Conservation (phyloP, 306 rosid species). For the Oxytropis ochrocephala region DNA sequence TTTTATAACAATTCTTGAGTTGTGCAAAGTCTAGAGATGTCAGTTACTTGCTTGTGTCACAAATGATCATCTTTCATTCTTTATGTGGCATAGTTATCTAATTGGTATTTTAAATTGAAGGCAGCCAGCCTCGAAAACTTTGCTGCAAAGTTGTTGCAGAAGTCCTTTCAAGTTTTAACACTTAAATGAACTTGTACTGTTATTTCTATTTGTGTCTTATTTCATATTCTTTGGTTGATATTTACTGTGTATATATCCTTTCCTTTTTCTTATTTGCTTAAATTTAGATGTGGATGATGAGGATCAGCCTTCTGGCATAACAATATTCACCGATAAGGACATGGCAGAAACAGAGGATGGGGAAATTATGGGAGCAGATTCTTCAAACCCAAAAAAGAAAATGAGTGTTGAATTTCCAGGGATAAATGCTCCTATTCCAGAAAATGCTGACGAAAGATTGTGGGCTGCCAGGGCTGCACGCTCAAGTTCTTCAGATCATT, state of each 20-base stretch:
- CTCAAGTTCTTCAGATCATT: constrained; percentile 29
- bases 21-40: neutral
- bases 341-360: constrained; percentile 82
- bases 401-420: constrained; percentile 82
- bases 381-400: constrained; percentile 39
- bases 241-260: neutral
- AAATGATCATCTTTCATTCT: neutral
- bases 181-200: neutral
- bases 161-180: neutral
- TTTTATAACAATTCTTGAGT: neutral
- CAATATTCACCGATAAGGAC: constrained; percentile 57
- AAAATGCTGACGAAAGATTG: constrained; percentile 62
- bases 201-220: neutral
- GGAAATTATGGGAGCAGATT: constrained; percentile 58
- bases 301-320: constrained; percentile 91
- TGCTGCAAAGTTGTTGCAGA: neutral
- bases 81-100: neutral
- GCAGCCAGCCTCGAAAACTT: neutral
- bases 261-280: neutral
- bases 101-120: neutral
- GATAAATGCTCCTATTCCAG: constrained; percentile 83
- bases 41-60: neutral
- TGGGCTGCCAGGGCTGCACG: constrained; percentile 51
- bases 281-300: constrained; percentile 64
- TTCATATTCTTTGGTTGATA: neutral